These are phyloP conservation scores for Aspergillus spinulosporus DNA, from an alignment of 2,329 filamentous ascomycete species.

Conservation along the genomic window DNA sequence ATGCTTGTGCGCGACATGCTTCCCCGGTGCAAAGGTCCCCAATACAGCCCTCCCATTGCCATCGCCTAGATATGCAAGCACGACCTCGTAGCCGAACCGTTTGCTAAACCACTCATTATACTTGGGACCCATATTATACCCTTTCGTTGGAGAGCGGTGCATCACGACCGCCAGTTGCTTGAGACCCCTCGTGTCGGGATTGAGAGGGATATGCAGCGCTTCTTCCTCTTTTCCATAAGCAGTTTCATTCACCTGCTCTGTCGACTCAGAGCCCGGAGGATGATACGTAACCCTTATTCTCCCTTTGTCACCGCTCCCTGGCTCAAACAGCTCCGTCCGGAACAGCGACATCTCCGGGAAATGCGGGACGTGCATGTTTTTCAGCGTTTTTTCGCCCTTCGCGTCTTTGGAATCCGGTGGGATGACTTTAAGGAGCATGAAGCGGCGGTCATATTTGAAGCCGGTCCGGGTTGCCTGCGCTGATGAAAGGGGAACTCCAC, in stretches of 20 bases:
- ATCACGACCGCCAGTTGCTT: conserved; percentile 57
- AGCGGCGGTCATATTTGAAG: conserved; percentile 65
- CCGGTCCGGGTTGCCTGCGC: conserved; percentile 63
- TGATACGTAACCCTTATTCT: not conserved
- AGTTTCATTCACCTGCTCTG: conserved; percentile 26
- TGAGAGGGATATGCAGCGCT: conserved; percentile 57
- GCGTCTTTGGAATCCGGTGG: conserved; percentile 19
- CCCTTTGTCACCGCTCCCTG: not conserved
- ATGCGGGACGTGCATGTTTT: conserved; percentile 61
- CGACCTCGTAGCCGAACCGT: conserved; percentile 62
- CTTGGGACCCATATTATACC: conserved; percentile 62
- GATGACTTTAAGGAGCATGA: conserved; percentile 65
- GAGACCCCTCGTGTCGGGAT: conserved; percentile 52
- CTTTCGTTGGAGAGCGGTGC: conserved; percentile 59
- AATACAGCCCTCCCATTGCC: conserved; percentile 60
- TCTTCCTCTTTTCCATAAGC: conserved; percentile 13
- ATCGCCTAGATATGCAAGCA: conserved; percentile 64
- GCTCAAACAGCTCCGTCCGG: conserved; percentile 54
- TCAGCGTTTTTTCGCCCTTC: conserved; percentile 29
- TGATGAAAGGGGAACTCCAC: conserved; percentile 56
- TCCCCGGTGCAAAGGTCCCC: conserved; percentile 58
- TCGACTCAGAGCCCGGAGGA: conserved; percentile 19
- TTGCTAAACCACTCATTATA: conserved; percentile 68
- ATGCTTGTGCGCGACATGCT: conserved; percentile 25
- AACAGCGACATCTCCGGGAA: conserved; percentile 66